Evolutionary conservation across 805 yeast genomes (phyloP).

Genomic region (Pachysolen tannophilus): DNA sequence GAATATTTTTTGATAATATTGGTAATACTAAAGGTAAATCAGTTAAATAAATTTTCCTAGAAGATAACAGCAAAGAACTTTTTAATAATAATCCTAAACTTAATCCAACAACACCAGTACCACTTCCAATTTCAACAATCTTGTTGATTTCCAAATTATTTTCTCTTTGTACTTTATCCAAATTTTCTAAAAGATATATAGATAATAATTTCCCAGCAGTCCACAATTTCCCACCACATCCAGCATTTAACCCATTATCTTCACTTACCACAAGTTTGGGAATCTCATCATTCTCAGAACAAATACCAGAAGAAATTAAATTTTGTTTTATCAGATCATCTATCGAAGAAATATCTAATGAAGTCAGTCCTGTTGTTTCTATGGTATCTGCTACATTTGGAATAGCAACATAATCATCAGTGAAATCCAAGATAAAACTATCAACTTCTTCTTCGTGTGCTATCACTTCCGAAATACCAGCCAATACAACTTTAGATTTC

Average conservation of each 20-base stretch:
- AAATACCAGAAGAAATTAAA: background rate
- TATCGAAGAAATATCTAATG: constrained; percentile 6
- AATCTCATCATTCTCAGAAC: too few relatives aligned
- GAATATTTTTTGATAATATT: constrained; percentile 37
- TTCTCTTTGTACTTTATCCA: constrained; percentile 15
- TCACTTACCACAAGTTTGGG: constrained; percentile 34
- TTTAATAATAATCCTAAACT: constrained; percentile 21
- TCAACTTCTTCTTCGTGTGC: background rate
- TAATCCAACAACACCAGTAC: constrained; percentile 49
- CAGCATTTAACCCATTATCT: constrained; percentile 46
- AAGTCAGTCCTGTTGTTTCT: constrained; percentile 6
- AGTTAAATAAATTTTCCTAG: constrained; percentile 34
- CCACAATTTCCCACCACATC: constrained; percentile 63
- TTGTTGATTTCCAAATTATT: constrained; percentile 13
- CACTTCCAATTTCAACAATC: constrained; percentile 47
- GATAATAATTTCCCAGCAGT: constrained; percentile 50
- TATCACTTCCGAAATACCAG: too few relatives aligned
- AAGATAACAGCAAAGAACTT: constrained; percentile 10
- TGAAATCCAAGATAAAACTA: constrained; percentile 2
- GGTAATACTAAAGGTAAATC: constrained; percentile 42
- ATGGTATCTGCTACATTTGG: constrained; percentile 5
- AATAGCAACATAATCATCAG: constrained; percentile 4
- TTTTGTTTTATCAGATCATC: constrained; percentile 1
- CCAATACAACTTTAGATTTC: too few relatives aligned
- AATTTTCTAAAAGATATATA: constrained; percentile 29